phyloP scores from a whole-genome alignment of 306 rosid genomes.

The Cucumis cinereus region DNA sequence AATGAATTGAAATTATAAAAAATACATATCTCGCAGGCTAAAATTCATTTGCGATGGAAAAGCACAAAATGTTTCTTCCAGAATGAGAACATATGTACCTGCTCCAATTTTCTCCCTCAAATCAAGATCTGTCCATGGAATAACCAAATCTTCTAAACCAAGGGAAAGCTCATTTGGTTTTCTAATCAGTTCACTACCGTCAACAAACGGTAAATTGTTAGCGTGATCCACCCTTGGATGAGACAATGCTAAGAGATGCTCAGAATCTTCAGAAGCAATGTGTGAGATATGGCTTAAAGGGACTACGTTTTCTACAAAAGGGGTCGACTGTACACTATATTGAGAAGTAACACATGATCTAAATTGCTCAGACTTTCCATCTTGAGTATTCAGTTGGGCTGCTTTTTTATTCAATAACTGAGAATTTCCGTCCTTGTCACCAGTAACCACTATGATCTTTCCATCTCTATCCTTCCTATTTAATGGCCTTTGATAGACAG shows the following conservation, averaged over 20 bases:
- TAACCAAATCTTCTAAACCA: slow-evolving; percentile 60
- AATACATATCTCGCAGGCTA: neutral
- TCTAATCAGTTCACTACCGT: slow-evolving; percentile 41
- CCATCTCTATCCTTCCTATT: slow-evolving; percentile 35
- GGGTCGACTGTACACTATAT: slow-evolving; percentile 27
- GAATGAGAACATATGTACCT: slow-evolving; percentile 30
- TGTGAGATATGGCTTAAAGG: slow-evolving; percentile 27
- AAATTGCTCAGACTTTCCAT: slow-evolving; percentile 33
- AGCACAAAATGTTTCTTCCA: neutral
- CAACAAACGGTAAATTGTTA: slow-evolving; percentile 34
- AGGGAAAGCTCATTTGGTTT: slow-evolving; percentile 37
- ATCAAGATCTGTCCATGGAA: slow-evolving; percentile 71
- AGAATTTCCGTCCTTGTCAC: slow-evolving; percentile 30
- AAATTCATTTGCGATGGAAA: neutral
- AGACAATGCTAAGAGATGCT: slow-evolving; percentile 14
- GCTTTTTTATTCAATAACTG: slow-evolving; percentile 23
- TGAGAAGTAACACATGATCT: slow-evolving; percentile 33
- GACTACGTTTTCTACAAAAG: slow-evolving; percentile 30
- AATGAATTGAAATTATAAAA: neutral
- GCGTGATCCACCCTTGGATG: slow-evolving; percentile 32
- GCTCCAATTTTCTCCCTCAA: slow-evolving; percentile 88
- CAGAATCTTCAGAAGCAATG: slow-evolving; percentile 30
- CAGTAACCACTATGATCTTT: slow-evolving; percentile 26
- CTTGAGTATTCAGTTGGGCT: slow-evolving; percentile 23
- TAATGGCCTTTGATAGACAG: slow-evolving; percentile 35